These are phyloP conservation scores for Colletotrichum karsti DNA, from an alignment of 2,329 filamentous ascomycete genomes.

Conservation along the genomic window DNA sequence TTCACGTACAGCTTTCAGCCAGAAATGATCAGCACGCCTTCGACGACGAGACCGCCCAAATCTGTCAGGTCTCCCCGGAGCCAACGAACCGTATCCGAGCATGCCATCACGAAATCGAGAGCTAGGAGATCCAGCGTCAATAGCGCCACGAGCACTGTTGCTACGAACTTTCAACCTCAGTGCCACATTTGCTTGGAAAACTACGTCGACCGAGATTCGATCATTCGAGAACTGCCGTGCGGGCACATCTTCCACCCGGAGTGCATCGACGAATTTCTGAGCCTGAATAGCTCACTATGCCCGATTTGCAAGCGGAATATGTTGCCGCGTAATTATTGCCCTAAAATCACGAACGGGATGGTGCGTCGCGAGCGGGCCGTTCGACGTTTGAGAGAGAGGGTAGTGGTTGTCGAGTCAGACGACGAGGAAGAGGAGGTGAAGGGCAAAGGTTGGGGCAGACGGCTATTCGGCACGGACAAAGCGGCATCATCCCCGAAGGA, in stretches of 20 bases:
- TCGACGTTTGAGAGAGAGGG: constrained; percentile 64
- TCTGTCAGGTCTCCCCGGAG: constrained; percentile 36
- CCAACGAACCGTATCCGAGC: constrained; percentile 26
- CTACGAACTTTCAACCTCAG: constrained; percentile 75
- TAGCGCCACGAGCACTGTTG: constrained; percentile 44
- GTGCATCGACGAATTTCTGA: constrained; percentile 88
- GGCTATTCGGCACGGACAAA: constrained; percentile 39
- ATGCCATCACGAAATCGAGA: constrained; percentile 32
- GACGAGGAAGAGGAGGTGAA: constrained; percentile 42
- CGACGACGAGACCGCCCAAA: constrained; percentile 46
- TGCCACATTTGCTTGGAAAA: constrained; percentile 93
- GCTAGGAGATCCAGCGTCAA: constrained; percentile 48
- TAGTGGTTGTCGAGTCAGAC: constrained; percentile 51
- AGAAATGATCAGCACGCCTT: constrained; percentile 44
- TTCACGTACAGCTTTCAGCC: constrained; percentile 77
- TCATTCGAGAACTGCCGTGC: constrained; percentile 87
- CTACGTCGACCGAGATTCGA: constrained; percentile 73
- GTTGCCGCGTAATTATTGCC: constrained; percentile 73
- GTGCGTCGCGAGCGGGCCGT: constrained; percentile 81
- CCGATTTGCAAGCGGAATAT: constrained; percentile 90
- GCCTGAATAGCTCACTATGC: constrained; percentile 83
- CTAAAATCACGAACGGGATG: constrained; percentile 84
- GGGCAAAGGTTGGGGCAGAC: constrained; percentile 44
- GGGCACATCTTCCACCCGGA: constrained; percentile 93
- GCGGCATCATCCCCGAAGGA: constrained; percentile 10